Conservation (phyloP, 805 yeast species). For the Candida boidinii region DNA sequence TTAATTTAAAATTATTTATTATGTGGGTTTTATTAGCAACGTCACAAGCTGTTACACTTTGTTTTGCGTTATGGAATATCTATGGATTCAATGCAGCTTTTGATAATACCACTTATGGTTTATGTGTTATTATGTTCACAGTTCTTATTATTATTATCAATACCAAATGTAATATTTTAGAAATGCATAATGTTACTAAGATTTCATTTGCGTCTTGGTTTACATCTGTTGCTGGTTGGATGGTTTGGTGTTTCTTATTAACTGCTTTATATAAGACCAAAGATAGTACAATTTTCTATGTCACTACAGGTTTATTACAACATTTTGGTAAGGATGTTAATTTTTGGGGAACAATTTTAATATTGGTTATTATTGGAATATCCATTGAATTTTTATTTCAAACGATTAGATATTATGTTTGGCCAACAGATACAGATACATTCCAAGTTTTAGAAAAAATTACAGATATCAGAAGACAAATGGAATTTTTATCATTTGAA, state of each 20-base stretch:
- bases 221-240: constrained; percentile 78
- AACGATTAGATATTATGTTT: constrained; percentile 42
- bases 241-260: constrained; percentile 72
- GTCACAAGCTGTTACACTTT: constrained; percentile 57
- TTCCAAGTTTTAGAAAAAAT: constrained; percentile 75
- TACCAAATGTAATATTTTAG: constrained; percentile 71
- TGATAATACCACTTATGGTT: constrained; percentile 75
- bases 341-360: constrained; percentile 77
- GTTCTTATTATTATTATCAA: constrained; percentile 67
- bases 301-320: constrained; percentile 54
- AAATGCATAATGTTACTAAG: constrained; percentile 68
- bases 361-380: constrained; percentile 49
- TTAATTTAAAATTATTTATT: constrained; percentile 61
- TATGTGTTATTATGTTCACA: constrained; percentile 71
- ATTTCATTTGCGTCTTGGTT: constrained; percentile 56
- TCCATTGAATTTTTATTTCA: constrained; percentile 59
- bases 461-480: constrained; percentile 49
- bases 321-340: constrained; percentile 74
- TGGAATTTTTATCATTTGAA: constrained; percentile 65
- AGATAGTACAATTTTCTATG: constrained; percentile 58
- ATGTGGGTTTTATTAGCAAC: constrained; percentile 77
- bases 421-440: constrained; percentile 68
- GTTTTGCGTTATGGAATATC: constrained; percentile 55
- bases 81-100: constrained; percentile 64
- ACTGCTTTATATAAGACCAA: constrained; percentile 55